Evolutionary conservation across 139 green algal genomes (phyloP).

Genomic region (Chlamydomonas sp.): DNA sequence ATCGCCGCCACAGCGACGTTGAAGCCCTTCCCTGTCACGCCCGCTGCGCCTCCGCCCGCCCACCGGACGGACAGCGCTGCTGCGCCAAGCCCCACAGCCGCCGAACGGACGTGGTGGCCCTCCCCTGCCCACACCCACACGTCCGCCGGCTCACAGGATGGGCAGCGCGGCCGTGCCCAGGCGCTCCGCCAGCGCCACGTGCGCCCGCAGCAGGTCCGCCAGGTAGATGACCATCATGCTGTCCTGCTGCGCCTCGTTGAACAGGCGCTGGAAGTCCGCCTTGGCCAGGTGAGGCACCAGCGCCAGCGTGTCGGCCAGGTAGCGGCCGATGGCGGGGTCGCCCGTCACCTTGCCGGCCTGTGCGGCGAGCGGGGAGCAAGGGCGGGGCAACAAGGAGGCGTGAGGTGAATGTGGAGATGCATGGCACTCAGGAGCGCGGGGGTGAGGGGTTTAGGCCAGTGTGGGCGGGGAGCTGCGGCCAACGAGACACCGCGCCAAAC

Average conservation of each 20-base stretch:
- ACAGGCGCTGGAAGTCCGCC: conserved; percentile 85
- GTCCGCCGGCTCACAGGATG: conserved; percentile 64
- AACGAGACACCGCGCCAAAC: no score
- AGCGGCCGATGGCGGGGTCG: conserved; percentile 81
- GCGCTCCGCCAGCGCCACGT: conserved; percentile 86
- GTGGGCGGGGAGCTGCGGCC: no score
- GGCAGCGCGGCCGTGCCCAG: conserved; percentile 87
- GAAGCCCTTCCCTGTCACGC: no score
- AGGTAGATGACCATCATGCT: conserved; percentile 89
- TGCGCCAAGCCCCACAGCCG: no score
- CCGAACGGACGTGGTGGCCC: no score
- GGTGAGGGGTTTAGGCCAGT: no score
- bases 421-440: no score
- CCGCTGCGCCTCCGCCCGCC: no score
- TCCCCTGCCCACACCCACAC: background rate
- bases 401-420: no score
- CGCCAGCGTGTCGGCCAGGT: conserved; percentile 90
- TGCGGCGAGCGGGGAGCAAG: background rate
- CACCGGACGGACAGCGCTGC: no score
- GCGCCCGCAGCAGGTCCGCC: conserved; percentile 82
- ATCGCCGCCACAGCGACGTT: no score
- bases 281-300: conserved; percentile 78
- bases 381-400: no score
- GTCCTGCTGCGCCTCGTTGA: conserved; percentile 80
- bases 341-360: conserved; percentile 70